Percentiles rank a stretch among this genome's conserved stretches.
These are phyloP conservation scores for Dysphania ambrosioides DNA, from an alignment of 148 eudicot species.

Conservation along the genomic window DNA sequence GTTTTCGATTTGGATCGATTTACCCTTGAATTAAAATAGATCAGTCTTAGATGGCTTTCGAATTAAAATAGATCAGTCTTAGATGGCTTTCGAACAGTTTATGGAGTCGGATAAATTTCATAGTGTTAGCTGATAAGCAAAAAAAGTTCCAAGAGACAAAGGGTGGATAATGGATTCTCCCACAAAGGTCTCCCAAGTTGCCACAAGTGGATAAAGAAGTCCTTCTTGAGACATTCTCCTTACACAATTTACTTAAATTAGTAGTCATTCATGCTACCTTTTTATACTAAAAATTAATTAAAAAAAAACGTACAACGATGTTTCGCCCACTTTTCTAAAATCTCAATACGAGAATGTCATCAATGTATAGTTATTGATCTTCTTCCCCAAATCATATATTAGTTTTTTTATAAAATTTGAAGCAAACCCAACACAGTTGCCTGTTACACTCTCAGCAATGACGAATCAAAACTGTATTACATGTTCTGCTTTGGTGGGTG, in stretches of 20 bases:
- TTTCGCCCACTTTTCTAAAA: neutral
- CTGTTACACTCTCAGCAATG: slow-evolving; percentile 11
- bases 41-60: no score
- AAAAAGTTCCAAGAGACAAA: neutral
- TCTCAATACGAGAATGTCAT: neutral
- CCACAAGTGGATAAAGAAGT: slow-evolving; percentile 2
- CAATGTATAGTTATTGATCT: neutral
- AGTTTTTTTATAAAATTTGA: neutral
- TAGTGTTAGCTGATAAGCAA: no score
- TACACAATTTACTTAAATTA: neutral
- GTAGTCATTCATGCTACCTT: slow-evolving; percentile 12
- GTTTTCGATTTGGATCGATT: no score
- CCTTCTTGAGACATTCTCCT: neutral
- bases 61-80: no score
- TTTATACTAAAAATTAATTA: no score
- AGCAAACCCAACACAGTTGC: neutral
- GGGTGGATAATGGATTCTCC: no score
- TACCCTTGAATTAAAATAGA: no score
- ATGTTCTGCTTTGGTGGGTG: slow-evolving; percentile 6
- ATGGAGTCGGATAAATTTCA: no score
- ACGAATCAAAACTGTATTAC: slow-evolving; percentile 9
- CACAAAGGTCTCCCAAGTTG: neutral
- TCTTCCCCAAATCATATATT: neutral
- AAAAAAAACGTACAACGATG: no score
- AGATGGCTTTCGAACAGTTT: no score